Base-by-base conservation (phyloP, 495 filamentous ascomycete species). In the Penicillium fimorum region DNA sequence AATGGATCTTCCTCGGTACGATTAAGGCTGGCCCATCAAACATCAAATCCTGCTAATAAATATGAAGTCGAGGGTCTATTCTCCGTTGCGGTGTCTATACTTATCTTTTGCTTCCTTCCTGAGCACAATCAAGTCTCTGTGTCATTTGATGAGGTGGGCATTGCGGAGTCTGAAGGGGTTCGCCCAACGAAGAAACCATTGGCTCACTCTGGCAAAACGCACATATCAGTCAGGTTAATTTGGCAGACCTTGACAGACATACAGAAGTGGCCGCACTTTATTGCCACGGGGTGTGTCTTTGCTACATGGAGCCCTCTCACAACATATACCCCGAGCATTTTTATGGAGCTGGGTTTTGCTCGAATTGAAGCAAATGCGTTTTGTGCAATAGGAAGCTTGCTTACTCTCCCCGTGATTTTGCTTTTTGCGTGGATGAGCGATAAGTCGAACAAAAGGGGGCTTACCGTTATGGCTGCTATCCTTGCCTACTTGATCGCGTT, bases 1-100 rank as follows among this genome's bases (percentile, higher is more conserved):
- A 81, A 49, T 86, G 82, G 82, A 71, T 86, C 5, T 84, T 85
- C 61, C 51, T 82, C 5, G 63, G 67, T 70, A 35, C 45, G 58
- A 37, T 37, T 37, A 6, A n/a, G 33, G 33, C 13, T 37, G 50
- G 4, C 15, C 33, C 33, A 6, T 43, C n/a, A 13, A 22, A 5
- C 4, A 18, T 25, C 5, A 20, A 10, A 29, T 5, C 10, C 24
- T 18, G 7, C 44, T 64, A 43, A 62, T 3, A 27, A 13, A 18
- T 15, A 22, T 38, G 1, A 15, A 71, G 70, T 79, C 22, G 79
- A 82, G 51, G 81, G 82, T 4, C 40, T 76, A 2, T 75, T 79
- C 47, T 78, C 80, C 1, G 62, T 82, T 30, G 35, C 66, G 5
- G 67, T 76, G 8, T 71, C 76, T 8, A 20, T 61, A 5, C 20